Percentiles rank a stretch among this genome's conserved stretches.
phyloP scores from a whole-genome alignment of 2,329 filamentous ascomycete genomes.

The Trichoderma hamatum region DNA sequence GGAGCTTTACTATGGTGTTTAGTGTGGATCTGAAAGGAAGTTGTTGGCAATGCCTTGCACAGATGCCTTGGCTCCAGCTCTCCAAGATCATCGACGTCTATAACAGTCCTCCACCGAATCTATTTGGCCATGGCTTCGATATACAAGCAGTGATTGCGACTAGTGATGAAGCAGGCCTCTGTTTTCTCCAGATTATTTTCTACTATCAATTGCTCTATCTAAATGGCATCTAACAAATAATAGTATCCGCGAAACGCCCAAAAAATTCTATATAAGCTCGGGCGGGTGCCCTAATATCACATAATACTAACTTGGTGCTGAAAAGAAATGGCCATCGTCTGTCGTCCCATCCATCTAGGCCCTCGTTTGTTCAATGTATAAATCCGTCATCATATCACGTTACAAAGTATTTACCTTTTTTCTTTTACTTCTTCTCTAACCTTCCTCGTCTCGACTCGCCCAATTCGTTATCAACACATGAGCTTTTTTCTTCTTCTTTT shows the following conservation, averaged over 20 bases:
- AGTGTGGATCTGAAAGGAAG: too few relatives aligned
- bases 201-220: not conserved
- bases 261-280: not conserved
- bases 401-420: not conserved
- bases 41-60: too few relatives aligned
- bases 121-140: too few relatives aligned
- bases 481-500: not conserved
- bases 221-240: not conserved
- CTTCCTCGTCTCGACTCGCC: not conserved
- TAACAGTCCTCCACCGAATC: too few relatives aligned
- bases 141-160: too few relatives aligned
- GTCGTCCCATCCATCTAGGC: slow-evolving; percentile 1
- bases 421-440: not conserved
- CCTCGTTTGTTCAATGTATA: not conserved
- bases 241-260: not conserved
- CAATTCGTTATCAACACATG: not conserved
- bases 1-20: too few relatives aligned
- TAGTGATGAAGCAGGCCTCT: not conserved
- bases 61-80: too few relatives aligned
- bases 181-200: not conserved
- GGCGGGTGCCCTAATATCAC: not conserved
- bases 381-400: slow-evolving; percentile 18
- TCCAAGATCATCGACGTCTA: too few relatives aligned
- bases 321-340: not conserved
- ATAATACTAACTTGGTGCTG: not conserved